Evolutionary conservation across 1,139 yeast genomes (phyloP), one percentile per base, ranked within the genome.

Genomic region (Scheffersomyces titani): DNA sequence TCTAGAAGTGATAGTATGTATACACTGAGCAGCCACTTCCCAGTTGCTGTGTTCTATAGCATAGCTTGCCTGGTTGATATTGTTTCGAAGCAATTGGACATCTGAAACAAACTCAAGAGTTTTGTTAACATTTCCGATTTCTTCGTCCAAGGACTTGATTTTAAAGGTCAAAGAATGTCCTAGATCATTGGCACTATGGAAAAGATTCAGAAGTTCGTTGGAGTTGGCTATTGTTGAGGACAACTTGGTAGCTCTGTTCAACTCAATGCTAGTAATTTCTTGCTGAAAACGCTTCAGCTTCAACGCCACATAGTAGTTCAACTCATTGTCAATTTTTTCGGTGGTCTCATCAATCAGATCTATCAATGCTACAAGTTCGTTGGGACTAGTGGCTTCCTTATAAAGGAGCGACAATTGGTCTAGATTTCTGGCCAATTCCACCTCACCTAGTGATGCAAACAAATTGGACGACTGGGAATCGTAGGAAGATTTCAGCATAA

Each of bases 41-140:
- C 96, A 88, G 69, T 90, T 84, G 56, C 85, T 73, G 59, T 83
- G 80, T 60, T 87, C 86, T 68, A 92, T 80, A 6, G 96, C 89
- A 55, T 84, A 83, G 61, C 84, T 80, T 2, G 92, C 90, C 55
- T 89, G 90, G 52, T 84, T 80, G 16, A 91, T 80, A 63, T 87
- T 86, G 50, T 83, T 80, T 62, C 88, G 86, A 55, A 94, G 75
- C 21, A 80, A 72, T 61, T 88, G 88, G 1, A 90, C 87, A 60
- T 87, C 77, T 44, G 82, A 78, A 6, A 92, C 94, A 68, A 87
- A 92, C 30, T 79, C 74, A 36, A 87, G 78, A 0, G 97, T 86
- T 52, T 80, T 76, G 54, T 81, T 74, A n/a, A 93, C 92, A 50
- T 90, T 82, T 4, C 80, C 77, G 60, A 89, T 86, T 65, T 92